These are phyloP conservation scores for Eucalyptus rudis DNA, from an alignment of 345 rosid species.

Conservation along the genomic window DNA sequence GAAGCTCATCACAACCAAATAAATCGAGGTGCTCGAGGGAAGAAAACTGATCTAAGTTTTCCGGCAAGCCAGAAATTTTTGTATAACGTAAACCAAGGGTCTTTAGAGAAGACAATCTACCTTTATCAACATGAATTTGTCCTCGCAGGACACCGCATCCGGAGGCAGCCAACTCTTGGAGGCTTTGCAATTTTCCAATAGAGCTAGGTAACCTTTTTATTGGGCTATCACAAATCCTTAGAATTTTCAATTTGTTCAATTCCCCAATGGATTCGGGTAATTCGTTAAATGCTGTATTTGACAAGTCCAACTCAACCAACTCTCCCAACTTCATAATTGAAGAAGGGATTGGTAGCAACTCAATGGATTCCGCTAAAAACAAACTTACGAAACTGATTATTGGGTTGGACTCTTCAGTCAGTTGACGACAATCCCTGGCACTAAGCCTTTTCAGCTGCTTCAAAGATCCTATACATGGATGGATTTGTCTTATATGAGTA, in stretches of 20 bases:
- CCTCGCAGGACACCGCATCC: accelerated
- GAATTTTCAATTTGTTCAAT: neutral
- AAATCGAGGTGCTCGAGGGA: neutral
- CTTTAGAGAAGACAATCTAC: neutral
- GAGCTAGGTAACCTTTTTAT: neutral
- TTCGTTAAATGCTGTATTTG: neutral
- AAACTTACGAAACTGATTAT: neutral
- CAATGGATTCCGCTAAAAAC: neutral
- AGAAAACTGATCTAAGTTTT: neutral
- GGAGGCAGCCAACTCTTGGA: neutral
- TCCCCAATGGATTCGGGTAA: neutral
- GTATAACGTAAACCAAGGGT: accelerated
- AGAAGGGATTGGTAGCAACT: neutral
- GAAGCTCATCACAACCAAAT: neutral
- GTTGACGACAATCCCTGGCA: no score
- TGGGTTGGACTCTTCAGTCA: neutral
- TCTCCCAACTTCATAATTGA: neutral
- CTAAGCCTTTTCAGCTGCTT: no score
- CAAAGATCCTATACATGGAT: no score
- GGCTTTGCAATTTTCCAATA: neutral
- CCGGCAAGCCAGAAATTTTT: neutral
- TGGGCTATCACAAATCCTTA: neutral
- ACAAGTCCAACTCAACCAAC: neutral
- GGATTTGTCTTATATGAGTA: no score
- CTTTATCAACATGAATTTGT: neutral